A percentile compares a stretch with the other conserved stretches of the same genome.
These are phyloP conservation scores for Hyaloscypha finlandica DNA, from an alignment of 495 filamentous ascomycete genomes.

Conservation along the genomic window DNA sequence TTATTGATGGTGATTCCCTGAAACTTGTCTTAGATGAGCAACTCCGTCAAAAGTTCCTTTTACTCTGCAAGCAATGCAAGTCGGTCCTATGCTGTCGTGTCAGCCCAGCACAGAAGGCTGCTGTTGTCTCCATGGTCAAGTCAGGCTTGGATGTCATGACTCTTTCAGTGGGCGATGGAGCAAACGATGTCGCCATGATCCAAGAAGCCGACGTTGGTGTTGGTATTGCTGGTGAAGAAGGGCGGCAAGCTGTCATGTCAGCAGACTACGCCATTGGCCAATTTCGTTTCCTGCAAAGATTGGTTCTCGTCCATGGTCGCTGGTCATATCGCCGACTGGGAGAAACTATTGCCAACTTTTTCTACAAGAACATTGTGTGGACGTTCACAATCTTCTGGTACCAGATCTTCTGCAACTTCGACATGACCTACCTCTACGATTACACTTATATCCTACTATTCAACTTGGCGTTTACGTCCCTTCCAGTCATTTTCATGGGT, in stretches of 20 bases:
- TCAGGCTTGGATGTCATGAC: slow-evolving; percentile 95
- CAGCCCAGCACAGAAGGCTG: slow-evolving; percentile 93
- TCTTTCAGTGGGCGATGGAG: slow-evolving; percentile 93
- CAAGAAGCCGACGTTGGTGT: slow-evolving; percentile 98
- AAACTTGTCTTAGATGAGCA: slow-evolving; percentile 83
- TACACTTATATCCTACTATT: slow-evolving; percentile 96
- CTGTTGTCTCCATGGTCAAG: slow-evolving; percentile 97
- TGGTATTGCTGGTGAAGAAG: slow-evolving; percentile 97
- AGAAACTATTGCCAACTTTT: slow-evolving; percentile 97
- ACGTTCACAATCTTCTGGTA: slow-evolving; percentile 98
- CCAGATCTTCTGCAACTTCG: slow-evolving; percentile 92
- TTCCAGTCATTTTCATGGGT: slow-evolving; percentile 95
- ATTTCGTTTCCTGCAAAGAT: slow-evolving; percentile 89
- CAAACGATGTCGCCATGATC: slow-evolving; percentile 99
- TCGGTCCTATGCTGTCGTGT: slow-evolving; percentile 98
- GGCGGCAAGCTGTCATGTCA: slow-evolving; percentile 96
- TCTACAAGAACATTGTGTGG: slow-evolving; percentile 99
- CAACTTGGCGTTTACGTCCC: slow-evolving; percentile 95
- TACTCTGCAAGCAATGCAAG: slow-evolving; percentile 97
- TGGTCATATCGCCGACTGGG: slow-evolving; percentile 94
- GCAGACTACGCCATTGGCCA: slow-evolving; percentile 98
- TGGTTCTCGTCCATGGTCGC: slow-evolving; percentile 92
- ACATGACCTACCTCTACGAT: slow-evolving; percentile 94
- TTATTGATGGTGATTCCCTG: slow-evolving; percentile 94
- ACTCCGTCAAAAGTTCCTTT: slow-evolving; percentile 86